Percentiles rank a stretch among this genome's conserved stretches.
phyloP scores from a whole-genome alignment of 2,329 filamentous ascomycete species.

The Xylaria multiplex region DNA sequence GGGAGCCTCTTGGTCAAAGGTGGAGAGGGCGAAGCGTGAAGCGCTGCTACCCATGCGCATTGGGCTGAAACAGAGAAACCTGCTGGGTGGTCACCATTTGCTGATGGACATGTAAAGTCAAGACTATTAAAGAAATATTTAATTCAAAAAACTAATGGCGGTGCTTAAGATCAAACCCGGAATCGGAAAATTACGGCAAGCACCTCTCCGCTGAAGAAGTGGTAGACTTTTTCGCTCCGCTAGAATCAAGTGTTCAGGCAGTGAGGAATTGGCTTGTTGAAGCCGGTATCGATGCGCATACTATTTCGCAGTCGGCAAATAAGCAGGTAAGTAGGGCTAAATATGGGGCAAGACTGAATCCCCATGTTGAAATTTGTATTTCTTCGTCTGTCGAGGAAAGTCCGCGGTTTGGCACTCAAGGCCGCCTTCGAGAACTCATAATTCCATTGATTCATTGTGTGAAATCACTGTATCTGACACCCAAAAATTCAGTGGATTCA shows the following conservation, averaged over 20 bases:
- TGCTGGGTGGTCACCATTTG: conserved; percentile 42
- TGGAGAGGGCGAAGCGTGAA: conserved; percentile 39
- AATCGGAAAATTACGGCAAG: conserved; percentile 53
- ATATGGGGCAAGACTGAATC: neutral
- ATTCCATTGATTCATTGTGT: neutral
- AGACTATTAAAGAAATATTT: neutral
- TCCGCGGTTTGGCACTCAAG: neutral
- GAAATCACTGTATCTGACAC: neutral
- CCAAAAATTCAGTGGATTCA: conserved; percentile 53
- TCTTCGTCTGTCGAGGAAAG: neutral
- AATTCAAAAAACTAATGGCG: conserved; percentile 16
- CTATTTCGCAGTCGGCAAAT: conserved; percentile 49
- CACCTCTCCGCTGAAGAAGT: conserved; percentile 53
- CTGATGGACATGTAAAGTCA: conserved; percentile 45
- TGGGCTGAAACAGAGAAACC: conserved; percentile 44
- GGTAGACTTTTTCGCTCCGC: conserved; percentile 53
- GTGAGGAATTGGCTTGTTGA: conserved; percentile 53
- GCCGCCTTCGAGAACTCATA: neutral
- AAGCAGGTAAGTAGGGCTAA: conserved; percentile 38
- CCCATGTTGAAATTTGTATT: neutral
- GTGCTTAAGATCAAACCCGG: conserved; percentile 48
- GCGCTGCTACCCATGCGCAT: conserved; percentile 44
- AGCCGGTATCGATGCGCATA: conserved; percentile 46
- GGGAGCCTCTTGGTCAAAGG: conserved; percentile 40
- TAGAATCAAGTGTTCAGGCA: conserved; percentile 47